These are phyloP conservation scores for Colletotrichum gigasporum DNA, from an alignment of 2,329 filamentous ascomycete genomes.

Conservation along the genomic window DNA sequence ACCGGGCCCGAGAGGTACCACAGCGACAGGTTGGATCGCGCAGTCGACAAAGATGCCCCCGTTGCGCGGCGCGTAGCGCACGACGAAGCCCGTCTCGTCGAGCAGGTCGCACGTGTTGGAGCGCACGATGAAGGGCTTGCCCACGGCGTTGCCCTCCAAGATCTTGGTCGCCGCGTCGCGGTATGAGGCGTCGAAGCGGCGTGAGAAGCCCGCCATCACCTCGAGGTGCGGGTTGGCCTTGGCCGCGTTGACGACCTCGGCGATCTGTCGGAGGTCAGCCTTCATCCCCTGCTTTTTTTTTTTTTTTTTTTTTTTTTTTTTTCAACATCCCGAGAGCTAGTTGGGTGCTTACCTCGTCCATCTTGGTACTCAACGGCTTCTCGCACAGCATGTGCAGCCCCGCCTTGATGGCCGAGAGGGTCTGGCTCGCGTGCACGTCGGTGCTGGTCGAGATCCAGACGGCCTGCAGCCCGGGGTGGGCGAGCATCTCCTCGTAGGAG, in stretches of 20 bases:
- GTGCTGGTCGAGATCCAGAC: slow-evolving; percentile 52
- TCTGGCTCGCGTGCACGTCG: slow-evolving; percentile 65
- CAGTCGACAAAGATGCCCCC: slow-evolving; percentile 65
- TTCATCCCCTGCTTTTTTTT: not conserved
- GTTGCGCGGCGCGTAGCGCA: slow-evolving; percentile 70
- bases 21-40: slow-evolving; percentile 39
- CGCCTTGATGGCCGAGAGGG: slow-evolving; percentile 62
- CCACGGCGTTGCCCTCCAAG: slow-evolving; percentile 63
- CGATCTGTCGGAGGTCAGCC: slow-evolving; percentile 52
- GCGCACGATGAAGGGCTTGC: slow-evolving; percentile 67
- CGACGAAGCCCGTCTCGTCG: slow-evolving; percentile 72
- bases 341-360: slow-evolving; percentile 60
- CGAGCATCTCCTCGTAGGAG: not conserved
- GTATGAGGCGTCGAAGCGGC: slow-evolving; percentile 70
- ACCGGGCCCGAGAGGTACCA: not conserved
- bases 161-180: slow-evolving; percentile 63
- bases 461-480: slow-evolving; percentile 39
- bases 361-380: slow-evolving; percentile 66
- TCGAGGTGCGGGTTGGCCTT: slow-evolving; percentile 65
- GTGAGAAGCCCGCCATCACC: slow-evolving; percentile 59
- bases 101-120: slow-evolving; percentile 74
- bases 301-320: too few species aligned
- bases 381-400: slow-evolving; percentile 66
- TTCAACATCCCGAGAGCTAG: too few species aligned
- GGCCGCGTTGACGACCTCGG: slow-evolving; percentile 67